Conservation (phyloP, 2,329 filamentous ascomycete genomes). For the Colletotrichum sp. region DNA sequence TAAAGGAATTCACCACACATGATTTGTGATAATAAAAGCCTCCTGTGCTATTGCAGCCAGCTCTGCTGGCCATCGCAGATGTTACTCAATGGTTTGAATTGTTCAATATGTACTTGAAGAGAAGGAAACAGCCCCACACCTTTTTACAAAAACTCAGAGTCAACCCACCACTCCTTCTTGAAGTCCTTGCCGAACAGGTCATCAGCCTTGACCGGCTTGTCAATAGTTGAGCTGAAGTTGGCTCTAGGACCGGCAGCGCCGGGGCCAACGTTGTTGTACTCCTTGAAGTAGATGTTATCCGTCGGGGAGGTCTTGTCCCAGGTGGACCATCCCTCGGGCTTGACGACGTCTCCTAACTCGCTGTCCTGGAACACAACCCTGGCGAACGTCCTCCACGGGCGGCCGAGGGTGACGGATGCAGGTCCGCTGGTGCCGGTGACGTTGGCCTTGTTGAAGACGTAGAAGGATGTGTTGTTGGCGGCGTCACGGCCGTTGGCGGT, state of each 20-base stretch:
- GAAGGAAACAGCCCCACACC: not conserved
- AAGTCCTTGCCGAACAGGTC: constrained; percentile 5
- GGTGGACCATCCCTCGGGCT: constrained; percentile 52
- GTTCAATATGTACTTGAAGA: not conserved
- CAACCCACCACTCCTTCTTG: constrained; percentile 21
- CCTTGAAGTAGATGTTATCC: constrained; percentile 52
- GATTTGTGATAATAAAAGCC: not conserved
- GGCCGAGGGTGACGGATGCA: constrained; percentile 54
- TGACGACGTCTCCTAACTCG: constrained; percentile 51
- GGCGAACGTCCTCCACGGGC: constrained; percentile 57
- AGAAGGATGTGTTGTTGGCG: constrained; percentile 52
- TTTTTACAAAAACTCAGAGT: not conserved
- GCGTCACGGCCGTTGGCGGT: constrained; percentile 49
- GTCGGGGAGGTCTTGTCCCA: constrained; percentile 48
- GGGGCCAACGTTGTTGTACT: constrained; percentile 57
- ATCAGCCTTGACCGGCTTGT: not conserved
- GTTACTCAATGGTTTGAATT: not conserved
- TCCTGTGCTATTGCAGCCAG: not conserved
- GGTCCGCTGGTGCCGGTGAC: constrained; percentile 32
- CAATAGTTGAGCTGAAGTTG: constrained; percentile 3
- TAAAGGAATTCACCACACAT: not conserved
- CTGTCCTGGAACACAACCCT: constrained; percentile 57
- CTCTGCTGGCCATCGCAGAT: not conserved
- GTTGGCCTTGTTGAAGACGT: constrained; percentile 48
- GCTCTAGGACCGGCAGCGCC: constrained; percentile 37